Evolutionary conservation across 495 filamentous ascomycete genomes (phyloP).

Genomic region (Tetracladium marchalianum): DNA sequence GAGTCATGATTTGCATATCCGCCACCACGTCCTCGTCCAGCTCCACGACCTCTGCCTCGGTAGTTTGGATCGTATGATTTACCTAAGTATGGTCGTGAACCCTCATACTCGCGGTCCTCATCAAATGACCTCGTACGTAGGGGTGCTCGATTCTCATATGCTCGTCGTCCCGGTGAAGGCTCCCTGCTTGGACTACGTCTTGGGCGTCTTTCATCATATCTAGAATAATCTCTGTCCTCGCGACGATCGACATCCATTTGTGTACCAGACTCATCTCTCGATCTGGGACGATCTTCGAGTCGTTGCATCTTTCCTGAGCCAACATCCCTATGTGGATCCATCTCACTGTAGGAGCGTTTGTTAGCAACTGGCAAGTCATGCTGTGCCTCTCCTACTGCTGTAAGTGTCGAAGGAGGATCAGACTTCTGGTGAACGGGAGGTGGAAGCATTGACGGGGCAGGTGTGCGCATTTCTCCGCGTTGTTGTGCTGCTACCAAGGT

Average conservation of each 20-base stretch:
- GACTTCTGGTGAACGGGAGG: slow-evolving; percentile 7
- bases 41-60: slow-evolving; percentile 10
- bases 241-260: slow-evolving; percentile 9
- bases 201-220: slow-evolving; percentile 16
- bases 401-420: slow-evolving; percentile 1
- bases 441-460: slow-evolving; percentile 11
- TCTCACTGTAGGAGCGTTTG: slow-evolving; percentile 13
- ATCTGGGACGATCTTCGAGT: slow-evolving; percentile 6
- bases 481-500: slow-evolving; percentile 25
- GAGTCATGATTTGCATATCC: slow-evolving; percentile 5
- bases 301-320: slow-evolving; percentile 7
- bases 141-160: slow-evolving; percentile 11
- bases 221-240: slow-evolving; percentile 10
- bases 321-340: slow-evolving; percentile 3
- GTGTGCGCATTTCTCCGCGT: slow-evolving; percentile 15
- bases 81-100: slow-evolving; percentile 9
- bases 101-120: slow-evolving; percentile 5
- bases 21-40: neutral
- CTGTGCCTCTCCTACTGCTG: slow-evolving; percentile 6
- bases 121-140: slow-evolving; percentile 4
- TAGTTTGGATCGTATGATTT: slow-evolving; percentile 12
- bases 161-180: slow-evolving; percentile 4
- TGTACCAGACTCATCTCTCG: slow-evolving; percentile 1
- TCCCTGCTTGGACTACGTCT: slow-evolving; percentile 11
- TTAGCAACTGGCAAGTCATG: slow-evolving; percentile 6